Percentiles rank a stretch among this genome's conserved stretches.
phyloP scores from a whole-genome alignment of 2,329 filamentous ascomycete genomes.

The Dissoconium aciculare region DNA sequence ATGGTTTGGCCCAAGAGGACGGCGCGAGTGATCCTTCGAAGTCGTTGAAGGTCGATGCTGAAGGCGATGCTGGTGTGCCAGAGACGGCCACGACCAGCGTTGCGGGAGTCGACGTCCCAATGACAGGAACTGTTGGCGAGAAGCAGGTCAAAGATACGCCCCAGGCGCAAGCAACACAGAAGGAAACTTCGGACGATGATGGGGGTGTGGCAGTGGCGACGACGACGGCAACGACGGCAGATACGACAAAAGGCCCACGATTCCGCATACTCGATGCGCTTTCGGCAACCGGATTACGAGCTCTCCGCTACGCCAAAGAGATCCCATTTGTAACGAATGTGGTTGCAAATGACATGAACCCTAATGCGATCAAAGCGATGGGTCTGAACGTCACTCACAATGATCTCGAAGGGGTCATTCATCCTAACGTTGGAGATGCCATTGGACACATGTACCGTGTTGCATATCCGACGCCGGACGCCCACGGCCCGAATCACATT shows the following conservation, averaged over 20 bases:
- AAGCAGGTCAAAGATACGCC: constrained; percentile 1
- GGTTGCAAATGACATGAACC: constrained; percentile 73
- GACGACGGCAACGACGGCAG: too few relatives aligned
- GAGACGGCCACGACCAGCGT: neutral
- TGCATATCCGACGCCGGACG: constrained; percentile 20
- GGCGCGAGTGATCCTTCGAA: neutral
- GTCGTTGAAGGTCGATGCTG: neutral
- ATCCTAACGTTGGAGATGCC: constrained; percentile 65
- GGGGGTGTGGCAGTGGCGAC: constrained; percentile 3
- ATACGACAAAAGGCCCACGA: constrained; percentile 23
- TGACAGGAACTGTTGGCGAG: neutral
- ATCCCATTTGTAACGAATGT: constrained; percentile 41
- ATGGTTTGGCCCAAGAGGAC: constrained; percentile 1
- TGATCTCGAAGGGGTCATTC: constrained; percentile 53
- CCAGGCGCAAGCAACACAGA: too few relatives aligned
- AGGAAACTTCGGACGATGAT: too few relatives aligned
- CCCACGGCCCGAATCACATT: constrained; percentile 25
- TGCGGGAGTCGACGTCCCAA: neutral
- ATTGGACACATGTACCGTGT: constrained; percentile 75
- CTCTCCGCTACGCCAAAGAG: constrained; percentile 80
- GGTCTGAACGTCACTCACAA: constrained; percentile 76
- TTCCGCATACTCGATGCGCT: constrained; percentile 90
- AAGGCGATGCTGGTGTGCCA: neutral
- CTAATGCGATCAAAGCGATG: constrained; percentile 43
- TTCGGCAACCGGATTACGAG: constrained; percentile 82